phyloP scores from a whole-genome alignment of 257 asterid species.

The Phtheirospermum japonicum region DNA sequence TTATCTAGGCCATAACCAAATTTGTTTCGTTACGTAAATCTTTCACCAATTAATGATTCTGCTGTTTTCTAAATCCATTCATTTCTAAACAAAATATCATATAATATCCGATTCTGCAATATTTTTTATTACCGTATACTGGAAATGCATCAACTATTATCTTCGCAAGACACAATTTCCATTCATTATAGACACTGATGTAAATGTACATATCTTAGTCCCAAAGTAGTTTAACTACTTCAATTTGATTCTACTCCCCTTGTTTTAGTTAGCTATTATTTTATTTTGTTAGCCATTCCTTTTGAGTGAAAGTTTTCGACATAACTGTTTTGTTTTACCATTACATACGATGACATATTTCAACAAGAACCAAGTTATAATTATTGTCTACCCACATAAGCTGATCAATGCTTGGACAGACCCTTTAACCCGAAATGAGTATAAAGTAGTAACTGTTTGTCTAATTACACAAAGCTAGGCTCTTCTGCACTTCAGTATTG shows the following conservation, averaged over 20 bases:
- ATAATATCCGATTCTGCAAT: background rate
- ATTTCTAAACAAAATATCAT: background rate
- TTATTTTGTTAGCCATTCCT: conserved; percentile 8
- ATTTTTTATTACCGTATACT: background rate
- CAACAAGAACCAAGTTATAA: background rate
- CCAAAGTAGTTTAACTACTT: background rate
- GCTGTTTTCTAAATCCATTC: too few relatives aligned
- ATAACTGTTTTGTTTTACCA: background rate
- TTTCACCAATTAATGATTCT: too few relatives aligned
- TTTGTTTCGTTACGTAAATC: background rate
- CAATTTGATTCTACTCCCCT: too few relatives aligned
- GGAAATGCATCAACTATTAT: background rate
- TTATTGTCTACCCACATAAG: conserved; percentile 1
- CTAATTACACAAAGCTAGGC: conserved; percentile 1
- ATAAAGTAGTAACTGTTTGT: background rate
- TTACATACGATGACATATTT: background rate
- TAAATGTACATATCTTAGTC: background rate
- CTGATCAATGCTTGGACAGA: background rate
- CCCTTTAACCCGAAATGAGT: background rate
- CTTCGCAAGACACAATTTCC: conserved; percentile 9
- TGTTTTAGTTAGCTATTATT: background rate
- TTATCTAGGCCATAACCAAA: conserved; percentile 12
- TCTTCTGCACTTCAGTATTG: conserved; percentile 6
- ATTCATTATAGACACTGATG: conserved; percentile 5
- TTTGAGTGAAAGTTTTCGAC: background rate